These are phyloP conservation scores for Penicillium sp. DNA, from an alignment of 2,329 filamentous ascomycete genomes.

Conservation along the genomic window DNA sequence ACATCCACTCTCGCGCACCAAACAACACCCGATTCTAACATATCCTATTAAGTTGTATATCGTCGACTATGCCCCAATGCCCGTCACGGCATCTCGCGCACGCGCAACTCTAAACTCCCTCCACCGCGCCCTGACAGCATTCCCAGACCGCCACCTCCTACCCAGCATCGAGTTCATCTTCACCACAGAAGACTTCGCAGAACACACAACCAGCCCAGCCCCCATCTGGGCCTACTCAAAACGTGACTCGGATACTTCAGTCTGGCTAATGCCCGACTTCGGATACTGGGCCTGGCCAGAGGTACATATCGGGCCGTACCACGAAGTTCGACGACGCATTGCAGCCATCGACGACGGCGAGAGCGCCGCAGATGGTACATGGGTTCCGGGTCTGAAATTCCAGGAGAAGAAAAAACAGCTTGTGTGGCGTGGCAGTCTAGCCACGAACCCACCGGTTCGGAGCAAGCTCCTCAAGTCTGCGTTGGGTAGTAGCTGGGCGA, in stretches of 20 bases:
- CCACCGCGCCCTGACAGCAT: slow-evolving; percentile 47
- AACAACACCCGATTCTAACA: neutral
- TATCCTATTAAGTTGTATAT: slow-evolving; percentile 34
- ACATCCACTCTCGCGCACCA: neutral
- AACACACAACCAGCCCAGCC: slow-evolving; percentile 21
- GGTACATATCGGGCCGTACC: slow-evolving; percentile 45
- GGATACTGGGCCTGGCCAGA: slow-evolving; percentile 55
- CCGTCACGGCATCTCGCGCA: slow-evolving; percentile 36
- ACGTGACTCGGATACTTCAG: slow-evolving; percentile 36
- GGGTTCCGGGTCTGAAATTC: slow-evolving; percentile 22
- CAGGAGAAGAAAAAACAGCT: slow-evolving; percentile 46
- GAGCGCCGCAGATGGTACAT: slow-evolving; percentile 18
- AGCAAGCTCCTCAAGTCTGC: slow-evolving; percentile 41
- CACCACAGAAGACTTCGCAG: slow-evolving; percentile 46
- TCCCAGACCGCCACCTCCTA: slow-evolving; percentile 38
- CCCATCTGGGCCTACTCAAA: slow-evolving; percentile 48
- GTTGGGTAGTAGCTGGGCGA: slow-evolving; percentile 47
- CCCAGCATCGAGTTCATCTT: slow-evolving; percentile 53
- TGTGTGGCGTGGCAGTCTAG: slow-evolving; percentile 49
- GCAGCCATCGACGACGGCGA: slow-evolving; percentile 37
- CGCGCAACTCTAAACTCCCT: slow-evolving; percentile 48
- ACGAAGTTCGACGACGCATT: slow-evolving; percentile 42
- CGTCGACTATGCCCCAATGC: slow-evolving; percentile 35
- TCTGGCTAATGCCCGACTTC: slow-evolving; percentile 56
- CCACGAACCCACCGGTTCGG: slow-evolving; percentile 39